phyloP scores from a whole-genome alignment of 495 filamentous ascomycete species.

The Aspergillus hancockii region DNA sequence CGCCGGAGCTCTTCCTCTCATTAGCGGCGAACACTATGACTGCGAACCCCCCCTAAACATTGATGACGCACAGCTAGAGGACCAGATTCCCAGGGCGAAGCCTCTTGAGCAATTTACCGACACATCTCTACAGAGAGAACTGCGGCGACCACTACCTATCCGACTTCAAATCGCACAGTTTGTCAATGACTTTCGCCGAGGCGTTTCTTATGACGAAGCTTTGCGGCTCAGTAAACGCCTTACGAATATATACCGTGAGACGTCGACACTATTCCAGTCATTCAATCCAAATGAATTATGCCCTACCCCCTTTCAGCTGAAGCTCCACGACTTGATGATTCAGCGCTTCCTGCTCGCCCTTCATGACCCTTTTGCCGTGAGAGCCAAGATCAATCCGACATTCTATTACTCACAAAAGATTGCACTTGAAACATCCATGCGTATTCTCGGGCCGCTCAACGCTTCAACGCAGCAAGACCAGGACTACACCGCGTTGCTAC shows the following conservation, averaged over 20 bases:
- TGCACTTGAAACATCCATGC: slow-evolving; percentile 3
- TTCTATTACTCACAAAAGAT: slow-evolving; percentile 11
- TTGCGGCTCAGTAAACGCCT: slow-evolving; percentile 5
- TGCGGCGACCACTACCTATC: slow-evolving; percentile 40
- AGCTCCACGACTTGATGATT: slow-evolving; percentile 35
- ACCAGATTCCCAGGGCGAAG: slow-evolving; percentile 24
- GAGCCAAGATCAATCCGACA: slow-evolving; percentile 24
- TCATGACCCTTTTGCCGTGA: slow-evolving; percentile 45
- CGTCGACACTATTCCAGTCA: not conserved
- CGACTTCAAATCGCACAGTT: slow-evolving; percentile 41
- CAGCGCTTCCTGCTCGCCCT: slow-evolving; percentile 51
- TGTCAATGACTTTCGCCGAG: slow-evolving; percentile 41
- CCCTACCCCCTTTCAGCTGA: slow-evolving; percentile 30
- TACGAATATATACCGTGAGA: not conserved
- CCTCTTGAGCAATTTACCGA: slow-evolving; percentile 40
- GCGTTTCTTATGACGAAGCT: slow-evolving; percentile 39
- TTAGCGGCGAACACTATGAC: slow-evolving; percentile 54
- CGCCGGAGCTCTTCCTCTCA: slow-evolving; percentile 47
- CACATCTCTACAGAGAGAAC: slow-evolving; percentile 48
- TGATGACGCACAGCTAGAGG: slow-evolving; percentile 44
- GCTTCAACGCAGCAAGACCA: not conserved
- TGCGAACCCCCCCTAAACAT: slow-evolving; percentile 50
- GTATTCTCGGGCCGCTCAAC: not conserved
- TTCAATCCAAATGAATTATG: not conserved
- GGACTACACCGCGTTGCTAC: not conserved